Evolutionary conservation across 2,329 filamentous ascomycete species (phyloP).

Genomic region (Xylaria sp.): DNA sequence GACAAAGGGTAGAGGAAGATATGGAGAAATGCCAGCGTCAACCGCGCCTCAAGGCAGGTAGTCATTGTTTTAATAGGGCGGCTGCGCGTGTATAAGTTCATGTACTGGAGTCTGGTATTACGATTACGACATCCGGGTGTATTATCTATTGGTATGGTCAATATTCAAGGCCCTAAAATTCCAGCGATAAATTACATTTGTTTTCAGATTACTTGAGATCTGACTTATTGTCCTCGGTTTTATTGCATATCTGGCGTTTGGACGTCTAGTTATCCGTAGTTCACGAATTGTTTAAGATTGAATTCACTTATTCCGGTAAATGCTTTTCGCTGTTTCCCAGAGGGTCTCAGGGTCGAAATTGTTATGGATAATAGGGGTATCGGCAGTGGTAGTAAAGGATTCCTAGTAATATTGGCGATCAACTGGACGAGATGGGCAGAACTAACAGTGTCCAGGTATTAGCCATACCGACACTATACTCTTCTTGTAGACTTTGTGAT

Average conservation of each 20-base stretch:
- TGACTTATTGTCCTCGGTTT: constrained; percentile 4
- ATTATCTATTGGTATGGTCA: constrained; percentile 32
- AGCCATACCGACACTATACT: not conserved
- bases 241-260: not conserved
- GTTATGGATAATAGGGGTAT: not conserved
- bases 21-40: constrained; percentile 85
- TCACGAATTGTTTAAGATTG: not conserved
- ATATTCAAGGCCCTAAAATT: constrained; percentile 23
- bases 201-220: constrained; percentile 19
- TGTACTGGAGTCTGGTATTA: constrained; percentile 40
- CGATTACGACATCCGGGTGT: constrained; percentile 39
- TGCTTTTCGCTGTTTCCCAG: not conserved
- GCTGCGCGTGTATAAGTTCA: constrained; percentile 32
- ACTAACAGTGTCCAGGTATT: not conserved
- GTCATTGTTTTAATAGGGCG: constrained; percentile 27
- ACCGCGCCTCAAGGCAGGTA: constrained; percentile 44
- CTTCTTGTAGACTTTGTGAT: not conserved
- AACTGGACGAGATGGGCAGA: not conserved
- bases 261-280: not conserved
- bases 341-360: not conserved
- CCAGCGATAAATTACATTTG: constrained; percentile 34
- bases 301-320: not conserved
- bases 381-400: too few species aligned
- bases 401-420: not conserved
- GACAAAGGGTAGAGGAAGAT: constrained; percentile 87